A percentile compares a stretch with the other conserved stretches of the same genome.
phyloP scores from a whole-genome alignment of 805 yeast genomes.

The Pichia insulana region DNA sequence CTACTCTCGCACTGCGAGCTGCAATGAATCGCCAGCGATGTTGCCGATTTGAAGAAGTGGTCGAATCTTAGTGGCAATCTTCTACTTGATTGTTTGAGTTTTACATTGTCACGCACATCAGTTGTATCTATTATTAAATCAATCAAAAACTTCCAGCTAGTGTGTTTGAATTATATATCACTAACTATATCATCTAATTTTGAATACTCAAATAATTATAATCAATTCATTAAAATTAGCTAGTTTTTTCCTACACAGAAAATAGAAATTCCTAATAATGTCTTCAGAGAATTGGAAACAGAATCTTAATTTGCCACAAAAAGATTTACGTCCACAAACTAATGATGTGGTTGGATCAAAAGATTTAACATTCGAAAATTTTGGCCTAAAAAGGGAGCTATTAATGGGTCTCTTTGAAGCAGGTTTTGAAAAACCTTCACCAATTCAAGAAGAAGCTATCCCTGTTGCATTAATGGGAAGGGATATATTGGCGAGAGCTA shows the following conservation, averaged over 20 bases:
- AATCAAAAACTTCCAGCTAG: too few species aligned
- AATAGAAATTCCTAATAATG: conserved; percentile 16
- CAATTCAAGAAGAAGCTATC: conserved; percentile 94
- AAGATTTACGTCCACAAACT: conserved; percentile 92
- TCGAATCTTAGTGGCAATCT: too few species aligned
- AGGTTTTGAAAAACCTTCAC: conserved; percentile 96
- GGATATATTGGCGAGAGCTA: conserved; percentile 94
- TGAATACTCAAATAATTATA: too few species aligned
- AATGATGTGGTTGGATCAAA: conserved; percentile 90
- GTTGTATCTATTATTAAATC: neutral
- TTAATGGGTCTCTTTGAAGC: conserved; percentile 99
- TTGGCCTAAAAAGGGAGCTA: conserved; percentile 82
- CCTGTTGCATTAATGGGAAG: conserved; percentile 94
- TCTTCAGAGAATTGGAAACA: conserved; percentile 58
- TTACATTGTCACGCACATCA: neutral
- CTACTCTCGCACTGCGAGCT: too few species aligned
- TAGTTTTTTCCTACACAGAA: neutral
- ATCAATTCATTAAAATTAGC: too few species aligned
- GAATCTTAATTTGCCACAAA: conserved; percentile 64
- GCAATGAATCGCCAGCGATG: too few species aligned
- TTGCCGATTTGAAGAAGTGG: too few species aligned
- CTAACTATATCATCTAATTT: too few species aligned
- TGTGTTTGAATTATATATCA: too few species aligned
- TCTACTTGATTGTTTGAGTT: neutral
- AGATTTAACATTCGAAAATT: conserved; percentile 88